Evolutionary conservation across 2,329 filamentous ascomycete species (phyloP).

Genomic region (Fusarium zealandicum): DNA sequence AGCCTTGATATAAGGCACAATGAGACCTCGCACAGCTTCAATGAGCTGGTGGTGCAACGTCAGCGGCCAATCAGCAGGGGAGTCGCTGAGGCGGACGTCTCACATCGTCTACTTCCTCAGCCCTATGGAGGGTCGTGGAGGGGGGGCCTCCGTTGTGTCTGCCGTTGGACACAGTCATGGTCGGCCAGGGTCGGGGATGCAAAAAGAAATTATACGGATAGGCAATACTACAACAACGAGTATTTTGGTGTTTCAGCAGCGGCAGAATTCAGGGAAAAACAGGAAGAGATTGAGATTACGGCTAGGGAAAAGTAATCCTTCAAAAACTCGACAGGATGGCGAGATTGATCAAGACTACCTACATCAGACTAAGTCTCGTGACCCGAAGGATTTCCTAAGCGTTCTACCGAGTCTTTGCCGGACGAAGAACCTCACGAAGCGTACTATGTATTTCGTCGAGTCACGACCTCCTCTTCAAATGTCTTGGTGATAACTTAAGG

Average conservation of each 20-base stretch:
- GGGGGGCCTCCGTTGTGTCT: constrained; percentile 33
- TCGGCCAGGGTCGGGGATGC: constrained; percentile 17
- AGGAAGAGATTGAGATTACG: not conserved
- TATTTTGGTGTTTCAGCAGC: not conserved
- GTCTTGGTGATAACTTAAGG: too few relatives aligned
- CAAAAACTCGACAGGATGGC: constrained; percentile 26
- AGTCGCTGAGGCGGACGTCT: constrained; percentile 18
- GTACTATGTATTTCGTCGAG: too few relatives aligned
- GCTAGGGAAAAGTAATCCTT: constrained; percentile 1
- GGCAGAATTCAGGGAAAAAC: constrained; percentile 2
- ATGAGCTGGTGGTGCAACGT: constrained; percentile 62
- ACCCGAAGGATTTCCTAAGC: constrained; percentile 32
- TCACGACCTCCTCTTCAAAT: too few relatives aligned
- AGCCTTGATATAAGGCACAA: constrained; percentile 74
- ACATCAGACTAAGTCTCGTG: constrained; percentile 37
- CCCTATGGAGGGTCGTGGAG: constrained; percentile 41
- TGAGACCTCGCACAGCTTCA: constrained; percentile 69
- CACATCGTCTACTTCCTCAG: constrained; percentile 45
- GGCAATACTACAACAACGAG: not conserved
- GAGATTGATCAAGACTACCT: constrained; percentile 18
- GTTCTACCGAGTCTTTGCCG: constrained; percentile 43
- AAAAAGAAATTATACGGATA: not conserved
- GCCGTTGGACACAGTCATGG: constrained; percentile 41
- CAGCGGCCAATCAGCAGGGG: constrained; percentile 29
- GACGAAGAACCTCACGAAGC: not conserved